These are phyloP conservation scores for Claviceps sp. DNA, from an alignment of 2,329 filamentous ascomycete genomes.

Conservation along the genomic window DNA sequence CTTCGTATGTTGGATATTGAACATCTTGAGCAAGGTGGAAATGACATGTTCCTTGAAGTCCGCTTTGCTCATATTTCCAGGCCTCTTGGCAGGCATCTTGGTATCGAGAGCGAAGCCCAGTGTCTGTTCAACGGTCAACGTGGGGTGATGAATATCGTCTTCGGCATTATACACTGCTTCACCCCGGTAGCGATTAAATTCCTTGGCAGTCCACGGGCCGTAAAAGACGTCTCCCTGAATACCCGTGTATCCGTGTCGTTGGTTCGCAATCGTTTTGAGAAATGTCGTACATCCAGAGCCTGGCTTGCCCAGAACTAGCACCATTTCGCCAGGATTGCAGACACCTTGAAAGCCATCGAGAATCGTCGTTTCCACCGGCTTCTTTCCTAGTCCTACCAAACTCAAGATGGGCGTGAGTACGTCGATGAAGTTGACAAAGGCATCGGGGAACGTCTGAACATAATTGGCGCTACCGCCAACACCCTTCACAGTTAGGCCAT, in stretches of 20 bases:
- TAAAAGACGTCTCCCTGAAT: slow-evolving; percentile 61
- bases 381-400: slow-evolving; percentile 51
- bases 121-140: slow-evolving; percentile 77
- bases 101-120: slow-evolving; percentile 73
- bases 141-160: slow-evolving; percentile 75
- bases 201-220: slow-evolving; percentile 56
- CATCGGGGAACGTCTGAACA: slow-evolving; percentile 62
- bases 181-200: slow-evolving; percentile 64
- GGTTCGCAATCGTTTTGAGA: slow-evolving; percentile 54
- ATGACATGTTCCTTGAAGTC: slow-evolving; percentile 70
- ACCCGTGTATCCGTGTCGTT: slow-evolving; percentile 42
- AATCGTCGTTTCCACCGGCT: slow-evolving; percentile 59
- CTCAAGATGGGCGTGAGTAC: slow-evolving; percentile 50
- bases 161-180: slow-evolving; percentile 72
- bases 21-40: slow-evolving; percentile 70
- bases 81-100: slow-evolving; percentile 71
- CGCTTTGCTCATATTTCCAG: slow-evolving; percentile 55
- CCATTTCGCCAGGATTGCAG: slow-evolving; percentile 75
- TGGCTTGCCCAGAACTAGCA: slow-evolving; percentile 66
- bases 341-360: slow-evolving; percentile 59
- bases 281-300: slow-evolving; percentile 61
- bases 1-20: slow-evolving; percentile 81
- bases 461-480: slow-evolving; percentile 62
- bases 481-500: slow-evolving; percentile 62
- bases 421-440: slow-evolving; percentile 65